A percentile compares a stretch with the other conserved stretches of the same genome.
Conservation (phyloP, 2,329 filamentous ascomycete species). For the Graphilbum ipis-grandicollis region DNA sequence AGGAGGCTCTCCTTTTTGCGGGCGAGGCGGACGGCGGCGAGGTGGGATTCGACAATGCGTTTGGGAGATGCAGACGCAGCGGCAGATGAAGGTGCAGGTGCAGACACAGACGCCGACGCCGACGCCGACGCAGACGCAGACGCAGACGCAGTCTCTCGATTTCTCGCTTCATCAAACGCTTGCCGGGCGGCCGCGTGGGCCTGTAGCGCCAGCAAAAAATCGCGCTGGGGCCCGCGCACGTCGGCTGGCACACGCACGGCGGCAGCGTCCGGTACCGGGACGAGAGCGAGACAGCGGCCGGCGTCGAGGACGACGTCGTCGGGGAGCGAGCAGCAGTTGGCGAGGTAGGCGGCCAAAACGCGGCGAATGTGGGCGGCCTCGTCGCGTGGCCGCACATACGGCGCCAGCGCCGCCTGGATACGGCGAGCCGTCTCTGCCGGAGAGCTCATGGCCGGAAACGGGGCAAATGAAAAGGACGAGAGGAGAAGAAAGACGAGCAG, state of each 20-base stretch:
- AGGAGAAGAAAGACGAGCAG: background rate
- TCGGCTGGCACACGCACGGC: constrained; percentile 9
- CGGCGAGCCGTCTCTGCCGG: constrained; percentile 4
- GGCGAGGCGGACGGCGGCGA: constrained; percentile 31
- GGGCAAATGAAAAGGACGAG: background rate
- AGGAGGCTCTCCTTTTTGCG: constrained; percentile 32
- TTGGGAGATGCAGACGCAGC: no score
- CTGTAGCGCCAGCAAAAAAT: constrained; percentile 36
- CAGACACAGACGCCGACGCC: background rate
- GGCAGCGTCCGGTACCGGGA: constrained; percentile 20
- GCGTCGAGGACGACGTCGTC: constrained; percentile 12
- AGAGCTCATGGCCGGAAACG: constrained; percentile 4
- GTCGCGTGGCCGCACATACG: constrained; percentile 38
- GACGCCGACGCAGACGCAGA: background rate
- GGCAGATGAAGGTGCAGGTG: no score
- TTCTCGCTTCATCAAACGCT: constrained; percentile 13
- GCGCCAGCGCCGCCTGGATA: constrained; percentile 21
- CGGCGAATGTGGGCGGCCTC: constrained; percentile 38
- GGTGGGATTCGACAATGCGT: constrained; percentile 36
- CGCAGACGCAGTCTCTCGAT: constrained; percentile 2
- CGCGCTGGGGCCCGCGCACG: constrained; percentile 29
- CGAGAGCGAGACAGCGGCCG: constrained; percentile 25
- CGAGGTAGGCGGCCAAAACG: constrained; percentile 35
- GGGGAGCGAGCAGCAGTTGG: no score
- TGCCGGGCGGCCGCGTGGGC: constrained; percentile 32